Evolutionary conservation across 768 basidiomycete genomes (phyloP), one percentile per base, ranked within the genome.

Genomic region (Serendipita indica): DNA sequence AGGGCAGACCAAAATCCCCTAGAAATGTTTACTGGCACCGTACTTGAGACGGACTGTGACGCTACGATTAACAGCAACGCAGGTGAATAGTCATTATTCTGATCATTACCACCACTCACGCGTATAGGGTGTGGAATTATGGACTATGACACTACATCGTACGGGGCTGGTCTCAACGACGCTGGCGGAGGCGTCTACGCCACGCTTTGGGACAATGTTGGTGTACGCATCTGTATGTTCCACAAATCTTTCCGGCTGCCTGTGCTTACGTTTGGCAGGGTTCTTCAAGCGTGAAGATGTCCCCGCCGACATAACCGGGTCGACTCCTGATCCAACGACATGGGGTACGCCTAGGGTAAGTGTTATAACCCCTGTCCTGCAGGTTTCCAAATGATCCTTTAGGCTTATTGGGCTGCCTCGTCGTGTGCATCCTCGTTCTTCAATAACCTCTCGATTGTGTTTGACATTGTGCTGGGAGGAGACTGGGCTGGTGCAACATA

Each of bases 121-220:
- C 41, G n/a, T 18, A 5, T n/a, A 43, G 41, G 41, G 3, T 79
- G 77, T 64, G 73, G 70, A 22, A 70, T 72, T 58, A 22, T 62
- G 28, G 74, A 74, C 64, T 59, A 62, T n/a, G 64, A 64, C 33
- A 63, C 66, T 32, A 62, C 59, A n/a, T 67, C 69, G 16, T 77
- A 70, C 64, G 77, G 77, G 27, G 69, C 67, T 16, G 69, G 65
- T 14, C 73, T 77, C 67, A 75, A 76, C 62, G 65, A 57, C 18
- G 67, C 64, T 28, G 74, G 72, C 27, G 77, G 77, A 12, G 77
- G 76, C 33, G 73, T 78, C 30, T 78, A 66, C 58, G 75, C 73
- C 18, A 69, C 71, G 56, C 64, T 72, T 58, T 69, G 72, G 62
- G 69, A 73, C 59, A 62, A 61, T 14, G 61, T 65, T 33, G 78